Evolutionary conservation across 2,329 filamentous ascomycete species (phyloP), one percentile per base, ranked within the genome.

Genomic region (Aureobasidium sp.): DNA sequence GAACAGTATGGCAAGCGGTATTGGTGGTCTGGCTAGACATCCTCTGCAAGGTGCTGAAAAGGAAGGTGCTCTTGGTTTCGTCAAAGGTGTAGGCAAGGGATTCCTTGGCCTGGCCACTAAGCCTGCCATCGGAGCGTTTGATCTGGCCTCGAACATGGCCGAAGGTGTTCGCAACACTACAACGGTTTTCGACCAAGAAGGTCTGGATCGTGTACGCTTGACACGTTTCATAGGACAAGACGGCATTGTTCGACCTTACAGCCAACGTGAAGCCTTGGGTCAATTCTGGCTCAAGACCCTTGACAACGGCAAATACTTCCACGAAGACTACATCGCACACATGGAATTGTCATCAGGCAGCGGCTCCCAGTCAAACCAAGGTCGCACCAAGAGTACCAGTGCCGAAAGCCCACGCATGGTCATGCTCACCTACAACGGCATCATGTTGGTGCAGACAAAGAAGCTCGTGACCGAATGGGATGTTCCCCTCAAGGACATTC

Each of bases 201-300:
- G 94, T 49, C 83, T 98, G 6, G 94, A 98, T 62, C 89, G 93
- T 44, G 90, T 95, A 21, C 88, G 93, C n/a, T 79, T 95, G 48
- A 87, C 90, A 5, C 86, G 93, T 16, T 96, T 95, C 72, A 89
- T 98, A 56, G 88, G 89, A 14, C 81, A 84, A 37, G 91, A 98
- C 67, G 93, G 93, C 35, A 88, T 98, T 56, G 90, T 98, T 29
- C 85, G 91, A 3, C 90, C 93, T 0, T 98, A 95, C 75, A 90
- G 85, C 53, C 88, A 95, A 66, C 88, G 93, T 41, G 93, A 98
- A 74, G 90, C 93, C 0, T 82, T 98, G 3, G 93, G 93, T 0
- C 93, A 98, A 68, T 96, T 89, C 75, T 98, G 93, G 94, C 83
- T 98, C 59, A 98, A 98, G 77, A 95, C 95, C 55, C 83, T 95